A percentile compares a stretch with the other conserved stretches of the same genome.
Evolutionary conservation across 768 basidiomycete genomes (phyloP).

Genomic region (Leccinum subtestaceum): DNA sequence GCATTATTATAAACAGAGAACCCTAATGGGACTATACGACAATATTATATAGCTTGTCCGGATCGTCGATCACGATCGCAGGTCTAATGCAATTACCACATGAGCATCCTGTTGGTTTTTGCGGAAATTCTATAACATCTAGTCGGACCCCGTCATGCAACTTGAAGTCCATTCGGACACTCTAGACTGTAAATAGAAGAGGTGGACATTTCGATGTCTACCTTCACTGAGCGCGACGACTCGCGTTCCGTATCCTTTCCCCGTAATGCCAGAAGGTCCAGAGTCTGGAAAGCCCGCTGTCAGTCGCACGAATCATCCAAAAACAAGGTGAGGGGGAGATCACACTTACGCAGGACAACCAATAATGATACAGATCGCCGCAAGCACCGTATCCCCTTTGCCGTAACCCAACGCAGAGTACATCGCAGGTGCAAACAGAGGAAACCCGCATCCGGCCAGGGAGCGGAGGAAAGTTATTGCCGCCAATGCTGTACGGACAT

Average conservation of each 20-base stretch:
- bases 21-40: too few relatives aligned
- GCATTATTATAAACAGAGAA: too few relatives aligned
- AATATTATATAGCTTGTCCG: too few relatives aligned
- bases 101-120: too few relatives aligned
- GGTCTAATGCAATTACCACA: too few relatives aligned
- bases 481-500: constrained; percentile 50
- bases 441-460: constrained; percentile 70
- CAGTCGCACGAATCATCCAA: constrained; percentile 10
- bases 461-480: constrained; percentile 62
- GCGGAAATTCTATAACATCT: too few relatives aligned
- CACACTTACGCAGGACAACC: constrained; percentile 50
- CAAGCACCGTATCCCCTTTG: constrained; percentile 65
- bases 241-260: constrained; percentile 47
- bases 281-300: constrained; percentile 28
- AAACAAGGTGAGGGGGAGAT: constrained; percentile 27
- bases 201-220: too few relatives aligned
- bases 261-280: constrained; percentile 46
- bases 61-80: too few relatives aligned
- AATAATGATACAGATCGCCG: constrained; percentile 51
- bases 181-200: too few relatives aligned
- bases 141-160: too few relatives aligned
- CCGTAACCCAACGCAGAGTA: constrained; percentile 65
- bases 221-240: constrained; percentile 35
- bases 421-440: constrained; percentile 71
- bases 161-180: too few relatives aligned